A percentile compares a stretch with the other conserved stretches of the same genome.
These are phyloP conservation scores for Camellia oleifera DNA, from an alignment of 179 eudicot genomes.

Conservation along the genomic window DNA sequence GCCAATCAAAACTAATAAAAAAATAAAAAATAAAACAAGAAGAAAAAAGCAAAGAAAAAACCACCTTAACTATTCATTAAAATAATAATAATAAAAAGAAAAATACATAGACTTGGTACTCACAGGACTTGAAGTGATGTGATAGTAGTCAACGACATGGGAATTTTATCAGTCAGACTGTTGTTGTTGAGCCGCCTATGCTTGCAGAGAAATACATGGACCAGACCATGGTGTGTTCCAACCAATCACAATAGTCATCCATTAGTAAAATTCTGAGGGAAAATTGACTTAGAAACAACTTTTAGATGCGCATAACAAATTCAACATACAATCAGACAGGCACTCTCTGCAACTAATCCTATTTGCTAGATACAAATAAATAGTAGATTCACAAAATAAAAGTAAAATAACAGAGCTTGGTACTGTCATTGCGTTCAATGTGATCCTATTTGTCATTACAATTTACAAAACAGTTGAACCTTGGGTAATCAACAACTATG, in stretches of 20 bases:
- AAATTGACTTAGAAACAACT: background rate
- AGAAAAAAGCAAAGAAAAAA: no score
- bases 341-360: background rate
- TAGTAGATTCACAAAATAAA: background rate
- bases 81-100: background rate
- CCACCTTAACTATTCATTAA: background rate
- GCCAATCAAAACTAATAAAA: background rate
- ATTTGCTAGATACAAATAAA: no score
- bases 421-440: background rate
- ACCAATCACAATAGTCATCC: background rate
- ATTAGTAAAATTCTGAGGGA: background rate
- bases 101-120: slow-evolving; percentile 27
- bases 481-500: background rate
- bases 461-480: background rate
- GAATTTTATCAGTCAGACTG: slow-evolving; percentile 62
- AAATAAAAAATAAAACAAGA: background rate
- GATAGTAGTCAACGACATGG: slow-evolving; percentile 54
- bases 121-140: slow-evolving; percentile 74
- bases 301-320: background rate
- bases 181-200: slow-evolving; percentile 86
- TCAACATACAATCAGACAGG: background rate
- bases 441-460: background rate
- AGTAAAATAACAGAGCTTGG: background rate
- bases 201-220: slow-evolving; percentile 30
- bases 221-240: background rate